phyloP scores from a whole-genome alignment of 768 basidiomycete genomes.

The Galerina sulciceps region DNA sequence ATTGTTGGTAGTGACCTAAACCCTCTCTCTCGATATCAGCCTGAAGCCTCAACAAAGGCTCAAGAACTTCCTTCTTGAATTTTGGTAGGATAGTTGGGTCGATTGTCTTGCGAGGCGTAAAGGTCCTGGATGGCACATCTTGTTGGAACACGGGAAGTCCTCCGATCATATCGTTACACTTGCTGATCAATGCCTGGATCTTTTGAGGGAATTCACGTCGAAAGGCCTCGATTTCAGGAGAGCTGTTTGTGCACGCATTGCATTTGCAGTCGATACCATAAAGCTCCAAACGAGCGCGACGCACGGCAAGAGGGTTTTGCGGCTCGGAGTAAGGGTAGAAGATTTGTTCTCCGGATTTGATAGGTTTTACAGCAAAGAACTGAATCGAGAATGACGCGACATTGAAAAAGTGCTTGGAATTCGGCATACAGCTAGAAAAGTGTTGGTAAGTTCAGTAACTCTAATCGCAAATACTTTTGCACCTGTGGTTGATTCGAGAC shows the following conservation, averaged over 20 bases:
- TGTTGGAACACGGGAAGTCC: not conserved
- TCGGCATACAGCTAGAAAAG: slow-evolving; percentile 1
- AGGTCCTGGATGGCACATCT: not conserved
- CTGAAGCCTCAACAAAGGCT: not conserved
- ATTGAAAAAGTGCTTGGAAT: not conserved
- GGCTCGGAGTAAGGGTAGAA: not conserved
- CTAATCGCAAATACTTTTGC: not conserved
- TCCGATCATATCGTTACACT: not conserved
- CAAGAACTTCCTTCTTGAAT: not conserved
- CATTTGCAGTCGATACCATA: slow-evolving; percentile 1
- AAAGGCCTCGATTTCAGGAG: not conserved
- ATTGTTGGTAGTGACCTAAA: not conserved
- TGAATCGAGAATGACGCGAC: not conserved
- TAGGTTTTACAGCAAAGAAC: not conserved
- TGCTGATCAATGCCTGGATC: not conserved
- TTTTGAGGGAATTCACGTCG: not conserved
- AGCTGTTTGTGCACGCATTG: not conserved
- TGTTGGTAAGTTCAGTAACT: not conserved
- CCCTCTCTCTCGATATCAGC: not conserved
- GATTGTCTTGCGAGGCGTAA: not conserved
- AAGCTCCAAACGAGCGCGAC: not conserved
- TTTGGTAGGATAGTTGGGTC: not conserved
- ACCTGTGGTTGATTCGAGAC: not conserved
- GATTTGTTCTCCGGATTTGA: slow-evolving; percentile 1
- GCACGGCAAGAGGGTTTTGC: not conserved